Base-by-base conservation (phyloP, 2,329 filamentous ascomycete genomes). In the Claviceps sp. region DNA sequence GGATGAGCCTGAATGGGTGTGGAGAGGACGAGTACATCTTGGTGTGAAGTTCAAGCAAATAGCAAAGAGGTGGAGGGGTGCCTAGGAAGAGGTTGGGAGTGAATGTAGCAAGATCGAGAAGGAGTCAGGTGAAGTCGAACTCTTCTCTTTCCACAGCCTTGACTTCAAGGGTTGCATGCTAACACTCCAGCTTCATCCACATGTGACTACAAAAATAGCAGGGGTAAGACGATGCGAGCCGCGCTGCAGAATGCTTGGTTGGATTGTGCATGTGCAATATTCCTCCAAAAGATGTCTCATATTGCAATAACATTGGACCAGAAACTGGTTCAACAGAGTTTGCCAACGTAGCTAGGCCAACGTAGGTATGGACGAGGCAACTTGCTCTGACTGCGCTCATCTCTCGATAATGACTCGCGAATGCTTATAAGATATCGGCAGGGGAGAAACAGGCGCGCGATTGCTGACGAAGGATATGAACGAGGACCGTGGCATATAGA, bases 41-140 rank as follows among this genome's bases (percentile, higher is more conserved):
- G n/a, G 11, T 44, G 42, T 26, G 22, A 44, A n/a, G 22, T 23
- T 34, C 29, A 11, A 34, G 9, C 16, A 17, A 37, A 42, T 22
- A 14, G 45, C 36, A 49, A 51, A 44, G 49, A 20, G 52, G 36
- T 52, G 47, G 20, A 42, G 39, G 22, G 45, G 20, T 47, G 37
- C 16, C 4, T 13, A 26, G 22, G 34, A 3, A 16, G 26, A 37
- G 34, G 13, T 11, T 14, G 20, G 43, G 51, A n/a, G 51, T 50
- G 47, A 8, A 38, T 29, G 38, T 47, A 50, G 43, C 46, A 46
- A 39, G 29, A 45, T 34, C 3, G 23, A 37, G 49, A 43, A 34
- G 14, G 51, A 3, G 40, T 49, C 38, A 40, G 51, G 29, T 26
- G 51, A 47, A 34, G 29, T 34, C 42, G 16, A 38, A 37, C 37